Base-by-base conservation (phyloP, 495 filamentous ascomycete genomes). In the Coniosporium apollinis region DNA sequence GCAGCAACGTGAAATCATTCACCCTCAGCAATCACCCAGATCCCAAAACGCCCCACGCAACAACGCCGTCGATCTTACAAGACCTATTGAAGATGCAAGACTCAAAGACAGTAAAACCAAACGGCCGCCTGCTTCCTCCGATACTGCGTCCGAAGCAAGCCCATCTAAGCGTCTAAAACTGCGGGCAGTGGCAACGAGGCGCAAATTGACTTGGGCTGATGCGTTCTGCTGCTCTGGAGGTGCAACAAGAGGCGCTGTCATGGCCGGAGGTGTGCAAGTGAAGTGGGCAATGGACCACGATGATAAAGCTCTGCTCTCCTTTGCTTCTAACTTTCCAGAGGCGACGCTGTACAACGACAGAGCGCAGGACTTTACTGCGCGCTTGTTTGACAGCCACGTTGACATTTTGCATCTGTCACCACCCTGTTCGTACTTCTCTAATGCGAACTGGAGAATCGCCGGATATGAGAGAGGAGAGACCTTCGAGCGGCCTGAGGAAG, bases 371-470 rank as follows among this genome's bases (percentile, higher is more conserved):
- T 69, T 82, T 48, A 4, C 38, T 11, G 46, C 41, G 37, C 37
- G 28, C n/a, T 42, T 32, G 30, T 37, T 17, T 26, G 19, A 45
- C 8, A 39, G 57, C 34, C 34, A 58, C 16, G 67, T 82, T 0
- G 84, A 94, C 44, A 59, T 92, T 14, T 59, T 79, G 2, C 86
- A 94, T 37, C 51, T 87, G 0, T 89, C 81, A 0, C 82, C 83
- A 0, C 86, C 87, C 0, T 96, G 87, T 33, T 81, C 89, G 40
- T 70, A 69, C 5, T 93, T 76, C 54, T 91, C 81, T 0, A 71
- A 74, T 0, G 81, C 79, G 0, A 80, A 94, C 38, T 87, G 81
- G 0, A 52, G n/a, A n/a, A n/a, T n/a, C 64, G 2, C 43, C 60
- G 0, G 69, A 32, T 15, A 51, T 34, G 1, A 19, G 19, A 7